Evolutionary conservation across 2,329 filamentous ascomycete genomes (phyloP), one percentile per base, ranked within the genome.

Genomic region (Fusarium transvaalense): DNA sequence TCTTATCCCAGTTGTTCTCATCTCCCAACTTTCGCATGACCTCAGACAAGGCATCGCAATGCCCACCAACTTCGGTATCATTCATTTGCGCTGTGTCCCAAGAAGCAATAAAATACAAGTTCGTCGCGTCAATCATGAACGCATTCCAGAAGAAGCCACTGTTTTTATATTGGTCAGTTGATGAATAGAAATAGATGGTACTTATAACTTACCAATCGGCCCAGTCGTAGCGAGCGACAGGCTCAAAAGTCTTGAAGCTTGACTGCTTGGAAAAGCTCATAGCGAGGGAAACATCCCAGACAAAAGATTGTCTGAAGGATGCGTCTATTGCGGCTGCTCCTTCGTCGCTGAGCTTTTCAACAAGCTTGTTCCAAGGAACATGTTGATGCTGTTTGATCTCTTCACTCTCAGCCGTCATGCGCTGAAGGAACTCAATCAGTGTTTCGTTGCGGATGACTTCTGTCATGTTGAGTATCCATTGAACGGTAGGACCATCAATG

Each of bases 21-120:
- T 70, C 65, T 0, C 66, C 71, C 9, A 80, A 39, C 27, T 60
- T 69, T 45, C 78, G 68, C 75, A 80, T 71, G 2, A 78, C 71
- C 17, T 75, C 71, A 5, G 75, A 74, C 50, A 80, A 62, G 1
- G 21, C 29, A 10, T 79, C 75, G 19, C 77, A 79, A 53, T 75
- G 64, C 1, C 38, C 63, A 23, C 80, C 75, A 0, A 80, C 67
- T 45, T 80, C 74, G 12, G 48, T 59, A 4, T 71, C 72, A 29
- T 76, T 78, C 75, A 80, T 71, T 69, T 81, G 79, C 3, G 79
- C 78, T n/a, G 79, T 80, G 42, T 81, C 79, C 79, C 79, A 80
- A 2, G 78, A 79, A 6, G 77, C 79, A 45, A 80, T 71, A 54
- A 79, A 78, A 41, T 78, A 75, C 37, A 81, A 38, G 42, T 76